Evolutionary conservation across 805 yeast species (phyloP).

Genomic region (Cyberlindnera saturnus): DNA sequence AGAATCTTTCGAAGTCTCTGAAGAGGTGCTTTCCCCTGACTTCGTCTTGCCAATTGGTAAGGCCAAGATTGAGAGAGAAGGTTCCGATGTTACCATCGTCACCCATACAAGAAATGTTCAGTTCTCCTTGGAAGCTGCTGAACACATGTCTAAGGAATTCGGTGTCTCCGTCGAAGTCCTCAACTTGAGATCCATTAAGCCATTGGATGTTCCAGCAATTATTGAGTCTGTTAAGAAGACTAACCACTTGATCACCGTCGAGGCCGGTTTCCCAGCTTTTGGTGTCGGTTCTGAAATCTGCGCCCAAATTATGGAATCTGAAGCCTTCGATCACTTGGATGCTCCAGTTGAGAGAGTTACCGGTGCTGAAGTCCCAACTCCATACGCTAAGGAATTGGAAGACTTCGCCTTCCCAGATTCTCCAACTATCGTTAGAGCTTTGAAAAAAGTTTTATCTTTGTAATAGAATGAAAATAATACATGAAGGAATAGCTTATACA

Average conservation of each 20-base stretch:
- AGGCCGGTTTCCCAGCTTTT: constrained; percentile 96
- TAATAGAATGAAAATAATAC: constrained; percentile 23
- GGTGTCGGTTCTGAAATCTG: constrained; percentile 98
- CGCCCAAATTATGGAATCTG: constrained; percentile 97
- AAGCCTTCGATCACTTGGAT: constrained; percentile 96
- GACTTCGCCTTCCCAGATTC: constrained; percentile 98
- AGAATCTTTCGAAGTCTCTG: constrained; percentile 82
- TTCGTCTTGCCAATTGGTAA: constrained; percentile 89
- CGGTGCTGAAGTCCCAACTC: constrained; percentile 99
- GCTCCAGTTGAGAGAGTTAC: constrained; percentile 98
- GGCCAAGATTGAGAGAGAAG: constrained; percentile 93
- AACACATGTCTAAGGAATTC: constrained; percentile 72
- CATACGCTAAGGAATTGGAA: constrained; percentile 93
- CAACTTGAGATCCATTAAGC: constrained; percentile 95
- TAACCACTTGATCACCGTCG: constrained; percentile 91
- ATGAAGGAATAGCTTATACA: not conserved
- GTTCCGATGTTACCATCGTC: constrained; percentile 83
- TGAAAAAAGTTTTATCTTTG: constrained; percentile 71
- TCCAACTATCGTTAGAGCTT: constrained; percentile 82
- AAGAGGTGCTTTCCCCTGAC: constrained; percentile 84
- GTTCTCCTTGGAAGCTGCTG: constrained; percentile 87
- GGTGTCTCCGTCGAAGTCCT: constrained; percentile 90
- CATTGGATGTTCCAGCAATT: constrained; percentile 85
- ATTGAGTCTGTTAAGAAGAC: constrained; percentile 91
- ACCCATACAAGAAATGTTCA: constrained; percentile 89